Conservation (phyloP, 2,329 filamentous ascomycete species). For the Ceratocystis albifundus region DNA sequence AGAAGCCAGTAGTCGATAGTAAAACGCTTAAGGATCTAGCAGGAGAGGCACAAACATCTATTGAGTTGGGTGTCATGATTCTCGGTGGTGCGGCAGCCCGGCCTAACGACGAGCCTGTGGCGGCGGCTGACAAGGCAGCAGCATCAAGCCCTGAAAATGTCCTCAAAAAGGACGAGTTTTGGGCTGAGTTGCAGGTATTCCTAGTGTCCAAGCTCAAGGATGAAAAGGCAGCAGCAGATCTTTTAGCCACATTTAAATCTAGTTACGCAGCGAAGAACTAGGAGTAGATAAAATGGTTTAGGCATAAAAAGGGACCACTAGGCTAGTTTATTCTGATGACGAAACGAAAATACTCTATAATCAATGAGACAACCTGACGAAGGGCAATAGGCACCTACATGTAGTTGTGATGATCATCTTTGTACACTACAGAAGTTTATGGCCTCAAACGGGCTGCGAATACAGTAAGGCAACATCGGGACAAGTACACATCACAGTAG, state of each 20-base stretch:
- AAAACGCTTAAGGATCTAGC: slow-evolving; percentile 68
- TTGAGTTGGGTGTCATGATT: slow-evolving; percentile 82
- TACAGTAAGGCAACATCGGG: too few relatives aligned
- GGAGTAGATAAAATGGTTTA: neutral
- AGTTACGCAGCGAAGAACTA: slow-evolving; percentile 50
- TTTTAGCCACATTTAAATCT: slow-evolving; percentile 56
- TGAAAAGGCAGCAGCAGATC: slow-evolving; percentile 49
- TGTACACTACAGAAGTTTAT: too few relatives aligned
- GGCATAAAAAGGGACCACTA: neutral
- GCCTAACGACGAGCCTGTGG: slow-evolving; percentile 28
- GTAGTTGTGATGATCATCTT: too few relatives aligned
- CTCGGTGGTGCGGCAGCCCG: slow-evolving; percentile 54
- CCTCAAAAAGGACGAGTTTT: slow-evolving; percentile 64
- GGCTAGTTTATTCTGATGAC: neutral
- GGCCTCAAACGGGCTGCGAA: too few relatives aligned
- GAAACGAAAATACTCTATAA: neutral
- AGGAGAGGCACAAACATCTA: slow-evolving; percentile 35
- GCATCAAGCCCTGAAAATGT: slow-evolving; percentile 38
- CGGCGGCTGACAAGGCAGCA: slow-evolving; percentile 27
- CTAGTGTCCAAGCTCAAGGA: slow-evolving; percentile 68
- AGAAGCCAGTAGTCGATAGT: slow-evolving; percentile 69
- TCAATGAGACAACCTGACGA: neutral
- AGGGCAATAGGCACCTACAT: too few relatives aligned
- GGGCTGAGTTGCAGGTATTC: slow-evolving; percentile 73
- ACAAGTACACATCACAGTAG: neutral